These are phyloP conservation scores for Colletotrichum sp. DNA, from an alignment of 2,329 filamentous ascomycete species.

Conservation along the genomic window DNA sequence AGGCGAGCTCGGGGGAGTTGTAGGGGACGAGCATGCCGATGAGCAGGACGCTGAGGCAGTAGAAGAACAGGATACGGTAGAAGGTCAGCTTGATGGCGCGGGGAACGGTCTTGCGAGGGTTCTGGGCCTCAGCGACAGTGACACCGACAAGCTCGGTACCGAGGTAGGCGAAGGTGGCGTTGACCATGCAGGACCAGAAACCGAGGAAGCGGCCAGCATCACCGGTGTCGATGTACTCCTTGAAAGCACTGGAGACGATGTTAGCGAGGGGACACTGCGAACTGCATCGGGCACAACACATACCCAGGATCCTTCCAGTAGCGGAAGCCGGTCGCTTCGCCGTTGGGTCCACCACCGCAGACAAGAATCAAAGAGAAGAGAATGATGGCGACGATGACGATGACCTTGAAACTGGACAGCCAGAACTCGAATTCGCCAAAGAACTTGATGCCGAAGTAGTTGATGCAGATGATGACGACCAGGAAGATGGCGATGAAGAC, in stretches of 20 bases:
- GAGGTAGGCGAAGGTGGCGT: slow-evolving; percentile 79
- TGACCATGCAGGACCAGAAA: slow-evolving; percentile 76
- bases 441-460: slow-evolving; percentile 72
- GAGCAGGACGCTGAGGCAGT: slow-evolving; percentile 74
- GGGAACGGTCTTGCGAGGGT: slow-evolving; percentile 78
- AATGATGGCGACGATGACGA: slow-evolving; percentile 71
- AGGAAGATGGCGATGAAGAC: slow-evolving; percentile 80
- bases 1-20: slow-evolving; percentile 63
- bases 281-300: background rate
- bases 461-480: slow-evolving; percentile 67
- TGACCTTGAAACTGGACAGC: slow-evolving; percentile 70
- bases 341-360: slow-evolving; percentile 68
- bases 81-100: slow-evolving; percentile 82
- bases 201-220: slow-evolving; percentile 60
- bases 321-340: slow-evolving; percentile 67
- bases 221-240: slow-evolving; percentile 46
- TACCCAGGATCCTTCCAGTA: slow-evolving; percentile 69
- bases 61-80: slow-evolving; percentile 83
- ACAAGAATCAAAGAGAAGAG: slow-evolving; percentile 68
- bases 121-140: slow-evolving; percentile 80
- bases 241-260: slow-evolving; percentile 47
- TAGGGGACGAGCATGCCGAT: slow-evolving; percentile 81
- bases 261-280: background rate
- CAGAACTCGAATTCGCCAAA: slow-evolving; percentile 72
- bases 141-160: slow-evolving; percentile 80